Conservation (phyloP, 129 eudicot species). For the Escallonia herrerae region DNA sequence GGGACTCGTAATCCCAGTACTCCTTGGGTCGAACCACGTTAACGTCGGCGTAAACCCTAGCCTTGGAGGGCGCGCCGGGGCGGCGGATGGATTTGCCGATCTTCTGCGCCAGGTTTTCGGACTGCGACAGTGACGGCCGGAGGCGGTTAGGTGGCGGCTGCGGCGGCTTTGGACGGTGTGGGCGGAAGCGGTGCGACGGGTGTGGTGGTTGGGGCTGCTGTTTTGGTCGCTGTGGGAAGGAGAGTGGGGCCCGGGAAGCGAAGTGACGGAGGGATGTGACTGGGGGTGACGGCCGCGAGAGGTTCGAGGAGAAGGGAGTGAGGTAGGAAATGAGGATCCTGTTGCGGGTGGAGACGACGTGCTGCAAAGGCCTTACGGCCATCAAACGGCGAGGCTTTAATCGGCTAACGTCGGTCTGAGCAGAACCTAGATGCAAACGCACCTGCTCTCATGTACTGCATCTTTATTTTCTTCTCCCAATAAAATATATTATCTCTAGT, state of each 20-base stretch:
- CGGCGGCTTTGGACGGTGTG: background rate
- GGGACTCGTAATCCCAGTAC: slow-evolving; percentile 94
- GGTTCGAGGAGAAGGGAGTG: slow-evolving; percentile 6
- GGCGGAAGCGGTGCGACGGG: slow-evolving; percentile 5
- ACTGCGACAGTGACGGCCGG: slow-evolving; percentile 25
- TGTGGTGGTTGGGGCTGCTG: slow-evolving; percentile 18
- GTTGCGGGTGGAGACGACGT: slow-evolving; percentile 25
- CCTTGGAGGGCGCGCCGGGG: slow-evolving; percentile 96
- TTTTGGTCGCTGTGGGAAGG: slow-evolving; percentile 17
- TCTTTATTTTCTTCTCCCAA: too few relatives aligned
- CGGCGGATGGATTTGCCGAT: slow-evolving; percentile 93
- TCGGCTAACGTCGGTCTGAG: background rate
- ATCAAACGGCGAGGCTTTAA: slow-evolving; percentile 47
- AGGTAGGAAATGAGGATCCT: background rate
- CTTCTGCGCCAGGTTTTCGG: slow-evolving; percentile 90
- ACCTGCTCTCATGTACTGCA: background rate
- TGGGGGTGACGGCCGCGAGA: slow-evolving; percentile 13
- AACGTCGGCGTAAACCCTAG: slow-evolving; percentile 85
- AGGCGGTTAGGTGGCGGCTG: slow-evolving; percentile 17
- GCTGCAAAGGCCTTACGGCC: slow-evolving; percentile 89
- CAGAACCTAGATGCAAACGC: slow-evolving; percentile 12
- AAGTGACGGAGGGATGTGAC: slow-evolving; percentile 29
- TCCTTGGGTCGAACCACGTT: slow-evolving; percentile 87
- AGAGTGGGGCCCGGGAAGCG: slow-evolving; percentile 19
- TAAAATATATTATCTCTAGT: background rate